Base-by-base conservation (phyloP, 192 early-diverging fungal species). In the Coemansia sp. region DNA sequence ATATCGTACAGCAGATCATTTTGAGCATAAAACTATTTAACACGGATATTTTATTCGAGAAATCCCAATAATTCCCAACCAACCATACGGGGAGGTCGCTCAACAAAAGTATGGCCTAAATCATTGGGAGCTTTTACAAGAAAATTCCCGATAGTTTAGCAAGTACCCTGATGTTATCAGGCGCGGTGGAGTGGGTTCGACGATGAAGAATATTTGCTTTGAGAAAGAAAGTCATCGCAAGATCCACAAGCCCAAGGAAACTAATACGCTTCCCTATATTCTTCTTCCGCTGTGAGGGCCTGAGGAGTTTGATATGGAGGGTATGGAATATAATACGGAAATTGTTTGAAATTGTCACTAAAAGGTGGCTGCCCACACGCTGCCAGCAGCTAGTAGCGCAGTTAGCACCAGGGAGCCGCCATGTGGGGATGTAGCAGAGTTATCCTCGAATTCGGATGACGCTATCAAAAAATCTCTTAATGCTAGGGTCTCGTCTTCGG, bases 171-270 rank as follows among this genome's bases (percentile, higher is more conserved):
- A 89, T 62, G 36, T 93, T 2, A 94, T 97, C 64, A 91, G 97
- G n/a, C 86, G 97, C 22, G 92, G 92, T 46, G 97, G 96, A 13
- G 91, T 91, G 8, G 88, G 92, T 49, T 88, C 92, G 15, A 88
- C 92, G 6, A 90, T 98, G 75, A 99, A 99, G 87, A 95, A 95
- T 64, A 90, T 91, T 55, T 90, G 91, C 68, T 97, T 96, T 87
- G 91, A 89, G 49, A 90, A 85, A 60, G 84, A 88, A 27, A 74
- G 86, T 66, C 94, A 95, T 78, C 71, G 72, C 20, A 74, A 86
- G 24, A 71, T 97, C 22, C 68, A 96, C 43, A 83, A 91, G 60
- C 88, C 87, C 55, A 57, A 84, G 12, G 90, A 92, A 39, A 88
- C 93, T 50, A 95, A 97, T 61, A 77, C 95, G 57, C 76, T 97